Evolutionary conservation across 2,329 filamentous ascomycete genomes (phyloP).

Genomic region (Cadophora gregata): DNA sequence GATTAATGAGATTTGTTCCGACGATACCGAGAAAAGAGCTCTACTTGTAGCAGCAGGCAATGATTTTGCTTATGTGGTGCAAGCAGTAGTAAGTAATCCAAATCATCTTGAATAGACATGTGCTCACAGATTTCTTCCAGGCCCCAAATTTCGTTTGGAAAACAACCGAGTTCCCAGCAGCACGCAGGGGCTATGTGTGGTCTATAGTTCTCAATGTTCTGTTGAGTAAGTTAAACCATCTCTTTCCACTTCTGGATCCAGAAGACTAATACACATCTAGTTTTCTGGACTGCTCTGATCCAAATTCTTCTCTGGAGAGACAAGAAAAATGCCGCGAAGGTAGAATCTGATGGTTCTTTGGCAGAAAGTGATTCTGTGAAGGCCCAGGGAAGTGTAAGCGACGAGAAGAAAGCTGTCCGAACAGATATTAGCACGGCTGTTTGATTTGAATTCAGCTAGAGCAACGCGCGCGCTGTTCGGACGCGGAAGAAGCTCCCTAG

Average conservation of each 20-base stretch:
- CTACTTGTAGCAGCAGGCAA: conserved; percentile 72
- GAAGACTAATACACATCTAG: no score
- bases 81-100: conserved; percentile 52
- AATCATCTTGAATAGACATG: no score
- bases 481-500: no score
- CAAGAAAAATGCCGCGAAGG: conserved; percentile 20
- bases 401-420: conserved; percentile 30
- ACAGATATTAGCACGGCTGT: not conserved
- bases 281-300: conserved; percentile 40
- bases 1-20: conserved; percentile 60
- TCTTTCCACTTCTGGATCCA: not conserved
- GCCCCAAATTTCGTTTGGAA: conserved; percentile 52
- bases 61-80: conserved; percentile 71
- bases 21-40: conserved; percentile 68
- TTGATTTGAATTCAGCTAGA: not conserved
- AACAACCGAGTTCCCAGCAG: conserved; percentile 48
- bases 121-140: conserved; percentile 19
- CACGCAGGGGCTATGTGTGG: conserved; percentile 48
- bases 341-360: conserved; percentile 1
- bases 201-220: conserved; percentile 46
- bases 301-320: conserved; percentile 44
- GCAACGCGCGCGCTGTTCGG: no score
- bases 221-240: conserved; percentile 45
- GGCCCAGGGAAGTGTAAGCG: not conserved
- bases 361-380: conserved; percentile 14